These are phyloP conservation scores for Taxillus chinensis DNA, from an alignment of 164 flowering plant genomes.

Conservation along the genomic window DNA sequence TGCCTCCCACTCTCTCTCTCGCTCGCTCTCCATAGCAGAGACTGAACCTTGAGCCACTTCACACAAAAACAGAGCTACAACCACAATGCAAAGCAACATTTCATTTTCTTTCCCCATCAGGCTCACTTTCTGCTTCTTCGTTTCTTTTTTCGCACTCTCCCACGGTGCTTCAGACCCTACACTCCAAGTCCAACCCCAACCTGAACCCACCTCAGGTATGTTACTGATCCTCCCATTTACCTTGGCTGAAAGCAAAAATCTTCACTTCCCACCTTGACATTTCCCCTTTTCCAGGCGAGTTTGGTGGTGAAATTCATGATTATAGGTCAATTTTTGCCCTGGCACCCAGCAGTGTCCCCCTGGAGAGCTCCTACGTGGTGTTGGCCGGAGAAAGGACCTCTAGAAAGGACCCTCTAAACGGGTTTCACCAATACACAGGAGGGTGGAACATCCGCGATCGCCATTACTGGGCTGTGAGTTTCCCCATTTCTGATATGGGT, in stretches of 20 bases:
- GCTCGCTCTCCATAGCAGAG: no score
- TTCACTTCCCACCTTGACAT: no score
- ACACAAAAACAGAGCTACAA: no score
- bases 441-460: slow-evolving; percentile 54
- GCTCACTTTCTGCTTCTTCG: no score
- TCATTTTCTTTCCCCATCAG: no score
- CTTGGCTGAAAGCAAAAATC: no score
- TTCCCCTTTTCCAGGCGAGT: background rate
- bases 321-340: background rate
- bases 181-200: background rate
- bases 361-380: slow-evolving; percentile 22
- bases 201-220: background rate
- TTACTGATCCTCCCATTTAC: background rate
- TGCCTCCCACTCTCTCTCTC: no score
- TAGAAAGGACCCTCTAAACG: slow-evolving; percentile 52
- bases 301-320: no score
- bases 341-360: slow-evolving; percentile 8
- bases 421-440: slow-evolving; percentile 38
- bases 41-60: no score
- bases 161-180: background rate
- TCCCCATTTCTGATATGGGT: background rate
- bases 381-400: slow-evolving; percentile 44
- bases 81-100: no score
- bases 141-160: background rate
- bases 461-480: slow-evolving; percentile 68